phyloP scores from a whole-genome alignment of 345 rosid species.

The Geranium brycei region DNA sequence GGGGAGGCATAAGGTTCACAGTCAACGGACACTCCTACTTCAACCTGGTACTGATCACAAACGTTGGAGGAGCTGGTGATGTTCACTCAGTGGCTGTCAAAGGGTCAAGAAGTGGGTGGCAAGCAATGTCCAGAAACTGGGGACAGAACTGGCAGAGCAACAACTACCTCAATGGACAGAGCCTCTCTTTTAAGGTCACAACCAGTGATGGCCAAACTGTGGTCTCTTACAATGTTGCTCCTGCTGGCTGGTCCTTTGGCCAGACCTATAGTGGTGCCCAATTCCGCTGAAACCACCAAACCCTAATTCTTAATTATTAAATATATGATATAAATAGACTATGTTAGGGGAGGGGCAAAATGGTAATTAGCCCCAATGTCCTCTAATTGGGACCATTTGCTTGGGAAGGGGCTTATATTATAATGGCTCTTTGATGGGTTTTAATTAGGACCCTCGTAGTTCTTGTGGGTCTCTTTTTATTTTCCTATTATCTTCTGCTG shows the following conservation, averaged over 20 bases:
- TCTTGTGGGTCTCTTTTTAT: background rate
- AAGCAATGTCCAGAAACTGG: conserved; percentile 72
- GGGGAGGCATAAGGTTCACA: conserved; percentile 64
- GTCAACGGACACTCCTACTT: conserved; percentile 76
- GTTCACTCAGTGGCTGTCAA: conserved; percentile 46
- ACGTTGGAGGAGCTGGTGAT: conserved; percentile 79
- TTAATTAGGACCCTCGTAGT: conserved; percentile 4
- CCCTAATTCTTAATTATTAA: background rate
- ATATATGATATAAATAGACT: conserved; percentile 6
- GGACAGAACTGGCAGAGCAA: conserved; percentile 84
- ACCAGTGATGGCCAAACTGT: conserved; percentile 52
- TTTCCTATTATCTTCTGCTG: background rate
- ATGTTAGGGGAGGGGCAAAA: background rate
- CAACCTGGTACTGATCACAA: conserved; percentile 58
- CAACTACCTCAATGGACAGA: conserved; percentile 51
- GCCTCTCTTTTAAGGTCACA: conserved; percentile 65
- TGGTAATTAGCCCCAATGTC: background rate
- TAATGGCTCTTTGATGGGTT: conserved; percentile 17
- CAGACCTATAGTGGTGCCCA: conserved; percentile 58
- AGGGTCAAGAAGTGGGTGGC: conserved; percentile 69
- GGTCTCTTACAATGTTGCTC: conserved; percentile 50
- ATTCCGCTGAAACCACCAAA: conserved; percentile 19
- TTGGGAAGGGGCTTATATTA: conserved; percentile 24
- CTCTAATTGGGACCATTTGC: background rate
- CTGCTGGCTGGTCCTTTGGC: conserved; percentile 66